Evolutionary conservation across 2,329 filamentous ascomycete species (phyloP), one percentile per base, ranked within the genome.

Genomic region (Berkeleyomyces basicola): DNA sequence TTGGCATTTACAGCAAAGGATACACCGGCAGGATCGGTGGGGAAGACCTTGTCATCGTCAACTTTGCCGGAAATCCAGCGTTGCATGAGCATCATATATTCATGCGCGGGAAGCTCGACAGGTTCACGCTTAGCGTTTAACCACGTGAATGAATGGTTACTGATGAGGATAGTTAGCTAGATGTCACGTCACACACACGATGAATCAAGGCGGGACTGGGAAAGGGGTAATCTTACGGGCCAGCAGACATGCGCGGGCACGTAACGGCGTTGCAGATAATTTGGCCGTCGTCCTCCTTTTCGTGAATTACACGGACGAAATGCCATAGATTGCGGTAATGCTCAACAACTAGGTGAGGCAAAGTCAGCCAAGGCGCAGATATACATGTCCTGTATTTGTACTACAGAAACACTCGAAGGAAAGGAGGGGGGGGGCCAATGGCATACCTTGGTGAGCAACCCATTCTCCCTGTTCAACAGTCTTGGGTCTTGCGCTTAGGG

Each of bases 61-160:
- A 96, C 90, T 76, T 97, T 97, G 75, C 90, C 90, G 39, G 89
- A 88, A 71, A 97, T 95, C 91, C 92, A 97, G 70, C 92, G 89
- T 75, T 96, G 91, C 72, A 97, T 95, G 36, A 96, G 83, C 67
- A 89, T 90, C 76, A 96, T 93, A 76, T 97, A 97, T 73, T 95
- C 90, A 66, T 85, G 85, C 5, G 92, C 92, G 3, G 92, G 90
- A 49, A 97, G 87, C 74, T 95, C 92, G 67, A 95, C 90, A 9
- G 92, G 90, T 71, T 90, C 86, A 68, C 87, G 84, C 69, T 88
- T 85, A 67, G 86, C 85, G 74, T 96, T 95, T 62, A 97, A 82
- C 92, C 92, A 97, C 58, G 91, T 96, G 73, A 96, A 97, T 36
- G 90, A 95, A 74, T 95, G 87, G 69, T 93, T 95, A n/a, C 82